These are phyloP conservation scores for Talaromyces pinophilus DNA, from an alignment of 2,329 filamentous ascomycete species.

Conservation along the genomic window DNA sequence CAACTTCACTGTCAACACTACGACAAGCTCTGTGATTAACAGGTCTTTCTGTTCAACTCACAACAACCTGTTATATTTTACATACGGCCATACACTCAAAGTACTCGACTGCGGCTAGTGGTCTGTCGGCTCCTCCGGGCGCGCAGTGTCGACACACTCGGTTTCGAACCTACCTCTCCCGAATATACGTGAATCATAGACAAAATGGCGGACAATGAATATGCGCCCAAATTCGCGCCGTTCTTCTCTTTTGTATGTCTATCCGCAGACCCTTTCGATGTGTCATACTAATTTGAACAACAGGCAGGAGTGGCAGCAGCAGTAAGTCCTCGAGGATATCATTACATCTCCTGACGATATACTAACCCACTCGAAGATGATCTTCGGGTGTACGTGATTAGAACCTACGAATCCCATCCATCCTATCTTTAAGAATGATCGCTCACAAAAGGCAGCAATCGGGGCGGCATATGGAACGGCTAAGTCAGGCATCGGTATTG, in stretches of 20 bases:
- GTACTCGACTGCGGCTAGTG: neutral
- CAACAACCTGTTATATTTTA: neutral
- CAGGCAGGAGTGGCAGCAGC: constrained; percentile 54
- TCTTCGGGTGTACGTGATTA: constrained; percentile 52
- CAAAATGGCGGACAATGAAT: constrained; percentile 51
- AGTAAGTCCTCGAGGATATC: constrained; percentile 38
- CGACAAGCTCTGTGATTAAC: neutral
- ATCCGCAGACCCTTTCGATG: neutral
- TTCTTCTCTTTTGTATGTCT: constrained; percentile 67
- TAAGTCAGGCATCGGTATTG: constrained; percentile 68
- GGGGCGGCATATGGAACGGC: constrained; percentile 69
- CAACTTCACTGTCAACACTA: neutral
- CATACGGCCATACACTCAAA: neutral
- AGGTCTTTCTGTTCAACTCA: neutral
- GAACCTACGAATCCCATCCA: constrained; percentile 10
- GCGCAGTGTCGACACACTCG: neutral
- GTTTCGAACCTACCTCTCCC: constrained; percentile 12
- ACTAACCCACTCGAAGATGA: constrained; percentile 47
- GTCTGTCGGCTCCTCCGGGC: neutral
- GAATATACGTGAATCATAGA: constrained; percentile 4
- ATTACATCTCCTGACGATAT: constrained; percentile 9
- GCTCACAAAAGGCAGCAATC: constrained; percentile 50
- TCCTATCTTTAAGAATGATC: constrained; percentile 19
- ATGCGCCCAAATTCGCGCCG: constrained; percentile 64
- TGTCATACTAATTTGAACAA: constrained; percentile 13